These are phyloP conservation scores for Barnettozyma siamensis DNA, from an alignment of 805 yeast genomes.

Conservation along the genomic window DNA sequence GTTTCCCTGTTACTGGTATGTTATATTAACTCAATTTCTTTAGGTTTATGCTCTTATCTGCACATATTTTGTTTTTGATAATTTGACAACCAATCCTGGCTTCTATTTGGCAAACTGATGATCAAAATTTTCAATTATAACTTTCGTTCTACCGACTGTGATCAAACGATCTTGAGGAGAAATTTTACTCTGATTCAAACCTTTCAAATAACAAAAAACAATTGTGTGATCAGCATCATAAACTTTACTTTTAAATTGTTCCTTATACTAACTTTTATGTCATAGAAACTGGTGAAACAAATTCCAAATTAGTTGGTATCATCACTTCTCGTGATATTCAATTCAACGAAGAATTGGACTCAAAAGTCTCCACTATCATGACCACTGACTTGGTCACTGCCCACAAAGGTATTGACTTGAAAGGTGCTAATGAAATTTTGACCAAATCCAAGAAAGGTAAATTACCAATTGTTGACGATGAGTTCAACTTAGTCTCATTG, in stretches of 20 bases:
- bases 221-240: no score
- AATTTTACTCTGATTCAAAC: constrained; percentile 34
- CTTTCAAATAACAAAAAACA: no score
- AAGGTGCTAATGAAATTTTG: constrained; percentile 86
- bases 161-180: constrained; percentile 97
- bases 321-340: constrained; percentile 96
- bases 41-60: no score
- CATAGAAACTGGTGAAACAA: constrained; percentile 75
- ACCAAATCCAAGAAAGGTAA: constrained; percentile 96
- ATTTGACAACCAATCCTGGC: background rate
- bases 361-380: constrained; percentile 75
- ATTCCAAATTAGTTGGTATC: constrained; percentile 90
- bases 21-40: constrained; percentile 24
- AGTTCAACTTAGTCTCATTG: constrained; percentile 76
- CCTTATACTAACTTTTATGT: constrained; percentile 14
- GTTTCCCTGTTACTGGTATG: constrained; percentile 99
- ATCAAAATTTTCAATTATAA: constrained; percentile 48
- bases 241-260: no score
- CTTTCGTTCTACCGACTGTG: constrained; percentile 99
- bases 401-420: constrained; percentile 69
- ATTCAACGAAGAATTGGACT: constrained; percentile 71
- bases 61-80: no score
- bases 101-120: constrained; percentile 39
- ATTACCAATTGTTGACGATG: constrained; percentile 81
- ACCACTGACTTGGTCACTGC: constrained; percentile 85